phyloP scores from a whole-genome alignment of 2,329 filamentous ascomycete genomes.

The Grosmannia penicillata region DNA sequence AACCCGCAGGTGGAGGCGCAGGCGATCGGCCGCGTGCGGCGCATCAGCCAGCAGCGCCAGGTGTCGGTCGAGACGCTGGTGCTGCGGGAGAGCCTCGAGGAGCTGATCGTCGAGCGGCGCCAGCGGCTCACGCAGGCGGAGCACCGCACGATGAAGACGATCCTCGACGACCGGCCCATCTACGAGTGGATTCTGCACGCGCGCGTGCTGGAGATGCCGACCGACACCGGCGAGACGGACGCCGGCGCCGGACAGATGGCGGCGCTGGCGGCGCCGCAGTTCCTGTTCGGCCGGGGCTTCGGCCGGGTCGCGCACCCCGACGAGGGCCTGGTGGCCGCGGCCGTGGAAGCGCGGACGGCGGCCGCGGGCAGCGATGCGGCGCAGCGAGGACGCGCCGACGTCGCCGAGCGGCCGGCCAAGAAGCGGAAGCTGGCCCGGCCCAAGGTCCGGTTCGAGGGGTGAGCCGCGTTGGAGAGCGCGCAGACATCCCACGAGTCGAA shows the following conservation, averaged over 20 bases:
- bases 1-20: slow-evolving; percentile 77
- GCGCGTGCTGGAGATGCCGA: slow-evolving; percentile 24
- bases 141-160: slow-evolving; percentile 36
- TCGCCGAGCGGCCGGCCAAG: too few species aligned
- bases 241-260: slow-evolving; percentile 34
- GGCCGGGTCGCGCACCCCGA: slow-evolving; percentile 27
- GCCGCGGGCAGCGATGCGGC: too few species aligned
- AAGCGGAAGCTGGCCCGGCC: too few species aligned
- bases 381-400: too few species aligned
- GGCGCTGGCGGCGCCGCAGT: slow-evolving; percentile 27
- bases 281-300: slow-evolving; percentile 35
- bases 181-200: slow-evolving; percentile 43
- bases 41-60: slow-evolving; percentile 67
- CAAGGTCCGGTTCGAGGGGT: too few species aligned
- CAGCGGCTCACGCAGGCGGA: slow-evolving; percentile 59
- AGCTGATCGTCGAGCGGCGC: slow-evolving; percentile 62
- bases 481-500: too few species aligned
- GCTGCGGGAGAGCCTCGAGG: slow-evolving; percentile 65
- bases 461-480: too few species aligned
- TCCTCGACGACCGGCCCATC: slow-evolving; percentile 42
- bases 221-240: slow-evolving; percentile 1
- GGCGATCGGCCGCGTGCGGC: slow-evolving; percentile 76
- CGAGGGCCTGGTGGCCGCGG: slow-evolving; percentile 21
- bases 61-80: slow-evolving; percentile 82
- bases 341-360: too few species aligned